Percentiles rank a stretch among this genome's conserved stretches.
Conservation (phyloP, 31 red algal genomes). For the Asparagopsis taxiformis region DNA sequence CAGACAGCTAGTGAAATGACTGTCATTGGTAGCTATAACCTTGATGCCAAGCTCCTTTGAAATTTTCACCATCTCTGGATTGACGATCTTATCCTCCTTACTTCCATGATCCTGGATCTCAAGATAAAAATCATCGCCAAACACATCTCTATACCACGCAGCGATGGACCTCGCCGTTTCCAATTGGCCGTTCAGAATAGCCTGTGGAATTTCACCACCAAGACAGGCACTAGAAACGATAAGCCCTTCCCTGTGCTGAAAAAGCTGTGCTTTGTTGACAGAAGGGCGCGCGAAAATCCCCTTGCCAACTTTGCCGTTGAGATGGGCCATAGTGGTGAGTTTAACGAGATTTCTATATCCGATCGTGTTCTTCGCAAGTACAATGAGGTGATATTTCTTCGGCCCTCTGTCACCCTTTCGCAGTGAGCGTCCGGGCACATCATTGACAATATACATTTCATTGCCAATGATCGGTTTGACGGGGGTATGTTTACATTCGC, state of each 20-base stretch:
- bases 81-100: slow-evolving; percentile 76
- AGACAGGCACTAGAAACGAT: slow-evolving; percentile 84
- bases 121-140: slow-evolving; percentile 93
- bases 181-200: slow-evolving; percentile 54
- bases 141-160: slow-evolving; percentile 87
- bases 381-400: slow-evolving; percentile 85
- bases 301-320: slow-evolving; percentile 70
- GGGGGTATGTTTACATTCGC: slow-evolving; percentile 20
- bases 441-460: slow-evolving; percentile 91
- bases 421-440: background rate
- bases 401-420: background rate
- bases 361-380: slow-evolving; percentile 84
- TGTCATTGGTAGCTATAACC: slow-evolving; percentile 96
- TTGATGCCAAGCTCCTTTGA: slow-evolving; percentile 55
- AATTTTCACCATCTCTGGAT: slow-evolving; percentile 57
- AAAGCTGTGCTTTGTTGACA: slow-evolving; percentile 87
- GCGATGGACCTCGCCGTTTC: slow-evolving; percentile 62
- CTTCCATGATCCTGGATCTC: slow-evolving; percentile 95
- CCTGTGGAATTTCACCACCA: slow-evolving; percentile 84
- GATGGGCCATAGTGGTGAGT: slow-evolving; percentile 72
- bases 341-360: slow-evolving; percentile 90
- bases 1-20: slow-evolving; percentile 81
- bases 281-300: slow-evolving; percentile 88
- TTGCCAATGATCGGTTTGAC: slow-evolving; percentile 97
- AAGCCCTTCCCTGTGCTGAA: slow-evolving; percentile 85